Evolutionary conservation across 2,329 filamentous ascomycete species (phyloP), one percentile per base, ranked within the genome.

Genomic region (Fusarium pilosicola): DNA sequence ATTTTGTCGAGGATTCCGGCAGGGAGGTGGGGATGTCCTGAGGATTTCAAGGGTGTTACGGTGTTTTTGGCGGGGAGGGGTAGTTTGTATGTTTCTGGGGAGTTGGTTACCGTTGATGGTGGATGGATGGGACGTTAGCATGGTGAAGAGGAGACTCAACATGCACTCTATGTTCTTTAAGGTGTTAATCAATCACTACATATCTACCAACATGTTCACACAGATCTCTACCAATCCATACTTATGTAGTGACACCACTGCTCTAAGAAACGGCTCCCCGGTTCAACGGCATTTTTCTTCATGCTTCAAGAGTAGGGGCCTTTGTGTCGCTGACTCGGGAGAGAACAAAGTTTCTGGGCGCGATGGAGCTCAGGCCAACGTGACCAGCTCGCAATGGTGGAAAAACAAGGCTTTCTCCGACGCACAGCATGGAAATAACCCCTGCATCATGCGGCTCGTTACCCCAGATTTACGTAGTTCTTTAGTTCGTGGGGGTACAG

Each of bases 1-100:
- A 97, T 97, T 75, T 87, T 93, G 78, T 90, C 90, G 45, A 86
- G 94, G 62, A 97, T 97, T 77, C 95, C 95, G 0, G 94, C 93
- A 1, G 94, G 93, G 0, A 85, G 94, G 74, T 97, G 95, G 94
- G 95, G 94, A 0, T 86, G 81, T 20, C 92, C 94, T 0, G 94
- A 96, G 24, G 95, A 97, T 77, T 97, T 97, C 81, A 95, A 95
- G 85, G 94, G 94, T 0, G 91, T 90, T 0, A 88, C 92, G 2
- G 91, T 97, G 28, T 97, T 90, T 77, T 83, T 97, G 71, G 93
- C 93, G 1, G 92, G 92, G 78, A 87, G 84, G 79, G 93, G 91
- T 14, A 93, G 92, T 80, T 88, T 85, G 17, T 97, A 97, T 84
- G 91, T 97, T 41, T 94, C 89, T 74, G 95, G 94, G 0, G 93